Percentiles rank a stretch among this genome's conserved stretches.
Evolutionary conservation across 768 basidiomycete species (phyloP).

Genomic region (Lactifluus volemus): DNA sequence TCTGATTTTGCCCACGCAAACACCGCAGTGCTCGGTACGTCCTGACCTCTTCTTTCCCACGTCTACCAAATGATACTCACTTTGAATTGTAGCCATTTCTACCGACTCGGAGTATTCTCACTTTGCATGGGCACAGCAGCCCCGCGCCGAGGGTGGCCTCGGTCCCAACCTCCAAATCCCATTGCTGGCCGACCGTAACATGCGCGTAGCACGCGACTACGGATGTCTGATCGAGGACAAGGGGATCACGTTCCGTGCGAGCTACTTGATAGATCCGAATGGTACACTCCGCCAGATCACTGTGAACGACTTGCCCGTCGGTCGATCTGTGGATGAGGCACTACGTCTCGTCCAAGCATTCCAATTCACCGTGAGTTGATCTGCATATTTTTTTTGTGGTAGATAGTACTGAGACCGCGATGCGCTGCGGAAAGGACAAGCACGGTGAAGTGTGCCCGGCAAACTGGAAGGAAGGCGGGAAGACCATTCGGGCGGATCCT

Average conservation of each 20-base stretch:
- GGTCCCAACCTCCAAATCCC: constrained; percentile 84
- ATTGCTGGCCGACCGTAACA: constrained; percentile 69
- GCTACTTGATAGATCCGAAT: constrained; percentile 83
- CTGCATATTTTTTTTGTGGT: neutral
- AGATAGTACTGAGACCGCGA: neutral
- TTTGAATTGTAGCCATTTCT: constrained; percentile 47
- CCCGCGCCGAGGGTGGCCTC: constrained; percentile 80
- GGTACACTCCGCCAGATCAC: constrained; percentile 70
- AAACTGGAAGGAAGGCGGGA: constrained; percentile 76
- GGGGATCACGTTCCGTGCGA: constrained; percentile 79
- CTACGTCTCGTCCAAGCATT: constrained; percentile 87
- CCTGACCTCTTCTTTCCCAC: neutral
- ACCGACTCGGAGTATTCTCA: constrained; percentile 88
- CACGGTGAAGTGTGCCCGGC: constrained; percentile 92
- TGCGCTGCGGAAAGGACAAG: constrained; percentile 46
- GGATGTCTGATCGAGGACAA: constrained; percentile 84
- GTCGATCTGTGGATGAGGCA: constrained; percentile 93
- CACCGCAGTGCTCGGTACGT: constrained; percentile 67
- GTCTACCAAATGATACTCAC: neutral
- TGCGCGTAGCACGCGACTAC: constrained; percentile 76
- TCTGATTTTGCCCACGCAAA: constrained; percentile 63
- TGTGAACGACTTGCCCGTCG: constrained; percentile 88
- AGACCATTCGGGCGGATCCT: constrained; percentile 79
- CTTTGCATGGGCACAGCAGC: constrained; percentile 76
- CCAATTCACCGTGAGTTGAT: constrained; percentile 66